A percentile compares a stretch with the other conserved stretches of the same genome.
Evolutionary conservation across 2,329 filamentous ascomycete species (phyloP).

Genomic region (Beauveria sp.): DNA sequence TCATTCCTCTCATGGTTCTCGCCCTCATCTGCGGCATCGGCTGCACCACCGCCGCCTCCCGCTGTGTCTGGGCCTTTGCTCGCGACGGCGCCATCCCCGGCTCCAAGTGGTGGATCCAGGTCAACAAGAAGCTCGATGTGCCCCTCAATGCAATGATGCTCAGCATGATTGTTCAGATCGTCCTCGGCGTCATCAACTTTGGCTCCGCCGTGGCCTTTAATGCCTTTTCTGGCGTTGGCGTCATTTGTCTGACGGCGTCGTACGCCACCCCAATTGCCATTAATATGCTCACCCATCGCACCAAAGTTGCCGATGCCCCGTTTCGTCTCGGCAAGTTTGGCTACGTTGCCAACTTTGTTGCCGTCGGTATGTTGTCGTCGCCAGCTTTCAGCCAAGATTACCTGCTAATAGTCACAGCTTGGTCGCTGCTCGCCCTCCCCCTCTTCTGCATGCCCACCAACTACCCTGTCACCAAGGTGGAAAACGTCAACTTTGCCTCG

Average conservation of each 20-base stretch:
- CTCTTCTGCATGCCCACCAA: conserved; percentile 66
- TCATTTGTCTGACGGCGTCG: conserved; percentile 61
- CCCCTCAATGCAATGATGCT: conserved; percentile 68
- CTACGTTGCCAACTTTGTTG: conserved; percentile 52
- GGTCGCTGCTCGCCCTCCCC: conserved; percentile 61
- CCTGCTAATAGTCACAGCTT: conserved; percentile 34
- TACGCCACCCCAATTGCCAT: conserved; percentile 62
- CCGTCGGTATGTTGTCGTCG: conserved; percentile 46
- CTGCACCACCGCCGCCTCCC: conserved; percentile 61
- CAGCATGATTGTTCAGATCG: conserved; percentile 55
- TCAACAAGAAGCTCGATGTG: conserved; percentile 55
- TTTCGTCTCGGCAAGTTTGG: conserved; percentile 59
- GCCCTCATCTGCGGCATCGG: conserved; percentile 60
- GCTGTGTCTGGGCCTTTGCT: conserved; percentile 62
- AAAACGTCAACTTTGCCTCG: conserved; percentile 64
- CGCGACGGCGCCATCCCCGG: conserved; percentile 64
- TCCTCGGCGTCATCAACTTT: conserved; percentile 61
- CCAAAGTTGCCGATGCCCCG: conserved; percentile 46
- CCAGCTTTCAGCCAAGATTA: not conserved
- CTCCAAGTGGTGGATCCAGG: conserved; percentile 50
- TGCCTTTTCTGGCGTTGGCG: conserved; percentile 62
- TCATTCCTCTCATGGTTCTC: conserved; percentile 58
- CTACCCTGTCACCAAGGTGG: conserved; percentile 47
- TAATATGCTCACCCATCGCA: conserved; percentile 52
- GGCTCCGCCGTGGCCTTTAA: conserved; percentile 63